These are phyloP conservation scores for Echium plantagineum DNA, from an alignment of 257 asterid genomes.

Conservation along the genomic window DNA sequence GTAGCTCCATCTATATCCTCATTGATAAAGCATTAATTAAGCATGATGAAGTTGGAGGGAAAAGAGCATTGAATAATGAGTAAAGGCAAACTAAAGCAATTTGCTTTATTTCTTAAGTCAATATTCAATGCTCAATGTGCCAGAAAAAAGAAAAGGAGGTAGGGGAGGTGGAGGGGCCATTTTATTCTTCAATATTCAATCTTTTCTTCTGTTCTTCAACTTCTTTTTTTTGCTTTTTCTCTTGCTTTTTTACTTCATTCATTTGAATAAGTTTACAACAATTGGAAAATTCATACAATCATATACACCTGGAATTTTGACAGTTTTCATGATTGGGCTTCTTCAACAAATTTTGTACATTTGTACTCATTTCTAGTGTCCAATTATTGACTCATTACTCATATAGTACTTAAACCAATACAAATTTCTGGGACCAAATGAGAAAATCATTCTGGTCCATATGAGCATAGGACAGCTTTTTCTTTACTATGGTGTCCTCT, in stretches of 20 bases:
- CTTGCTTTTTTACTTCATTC: background rate
- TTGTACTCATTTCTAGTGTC: too few species aligned
- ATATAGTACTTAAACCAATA: too few species aligned
- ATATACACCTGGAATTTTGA: too few species aligned
- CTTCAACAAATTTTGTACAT: too few species aligned
- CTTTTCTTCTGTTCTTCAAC: background rate
- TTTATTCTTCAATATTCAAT: background rate
- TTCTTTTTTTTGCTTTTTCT: background rate
- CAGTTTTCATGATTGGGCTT: too few species aligned
- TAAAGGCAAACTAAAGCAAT: conserved; percentile 4
- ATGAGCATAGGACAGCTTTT: too few species aligned
- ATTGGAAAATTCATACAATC: too few species aligned
- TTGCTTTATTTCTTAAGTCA: conserved; percentile 2
- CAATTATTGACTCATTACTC: too few species aligned
- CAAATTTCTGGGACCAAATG: too few species aligned
- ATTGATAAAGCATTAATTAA: background rate
- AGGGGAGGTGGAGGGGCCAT: background rate
- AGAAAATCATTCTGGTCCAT: too few species aligned
- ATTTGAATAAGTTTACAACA: too few species aligned
- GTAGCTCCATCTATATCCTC: background rate
- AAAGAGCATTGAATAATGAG: conserved; percentile 8
- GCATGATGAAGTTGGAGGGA: conserved; percentile 3
- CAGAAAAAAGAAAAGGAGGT: background rate
- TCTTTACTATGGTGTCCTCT: too few species aligned
- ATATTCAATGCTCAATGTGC: background rate